These are phyloP conservation scores for Ambrosia trifida DNA, from an alignment of 129 eudicot genomes.

Conservation along the genomic window DNA sequence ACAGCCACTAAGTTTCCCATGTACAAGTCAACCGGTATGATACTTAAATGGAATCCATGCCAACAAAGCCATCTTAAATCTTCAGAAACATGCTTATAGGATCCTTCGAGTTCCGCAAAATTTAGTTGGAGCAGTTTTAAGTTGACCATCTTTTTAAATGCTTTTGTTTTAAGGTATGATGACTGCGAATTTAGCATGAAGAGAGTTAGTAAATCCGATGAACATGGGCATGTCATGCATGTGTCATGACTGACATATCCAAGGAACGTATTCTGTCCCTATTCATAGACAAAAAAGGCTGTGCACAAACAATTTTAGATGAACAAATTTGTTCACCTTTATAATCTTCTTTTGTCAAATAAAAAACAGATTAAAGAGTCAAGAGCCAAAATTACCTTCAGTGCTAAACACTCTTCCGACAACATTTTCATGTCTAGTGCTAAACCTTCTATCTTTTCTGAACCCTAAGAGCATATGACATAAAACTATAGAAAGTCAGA, in stretches of 20 bases:
- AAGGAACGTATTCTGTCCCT: too few relatives aligned
- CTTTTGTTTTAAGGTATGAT: neutral
- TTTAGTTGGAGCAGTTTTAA: slow-evolving; percentile 37
- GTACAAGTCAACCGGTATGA: slow-evolving; percentile 7
- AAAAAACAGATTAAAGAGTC: neutral
- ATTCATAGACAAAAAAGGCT: too few relatives aligned
- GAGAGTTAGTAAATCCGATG: neutral
- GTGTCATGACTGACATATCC: too few relatives aligned
- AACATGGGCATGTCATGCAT: too few relatives aligned
- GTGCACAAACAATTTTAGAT: too few relatives aligned
- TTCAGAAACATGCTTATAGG: slow-evolving; percentile 21
- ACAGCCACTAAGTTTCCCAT: slow-evolving; percentile 33
- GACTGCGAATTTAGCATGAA: slow-evolving; percentile 3
- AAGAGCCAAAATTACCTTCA: neutral
- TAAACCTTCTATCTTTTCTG: slow-evolving; percentile 25
- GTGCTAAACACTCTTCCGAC: neutral
- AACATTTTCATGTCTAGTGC: slow-evolving; percentile 24
- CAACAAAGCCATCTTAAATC: slow-evolving; percentile 39
- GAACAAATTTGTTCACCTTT: too few relatives aligned
- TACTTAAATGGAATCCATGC: slow-evolving; percentile 21
- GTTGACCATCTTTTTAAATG: slow-evolving; percentile 31
- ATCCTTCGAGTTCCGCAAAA: slow-evolving; percentile 21
- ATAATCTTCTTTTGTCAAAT: too few relatives aligned
- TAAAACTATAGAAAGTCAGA: neutral
- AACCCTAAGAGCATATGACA: neutral